A percentile compares a stretch with the other conserved stretches of the same genome.
Conservation (phyloP, 805 yeast genomes). For the Spathaspora passalidarum region DNA sequence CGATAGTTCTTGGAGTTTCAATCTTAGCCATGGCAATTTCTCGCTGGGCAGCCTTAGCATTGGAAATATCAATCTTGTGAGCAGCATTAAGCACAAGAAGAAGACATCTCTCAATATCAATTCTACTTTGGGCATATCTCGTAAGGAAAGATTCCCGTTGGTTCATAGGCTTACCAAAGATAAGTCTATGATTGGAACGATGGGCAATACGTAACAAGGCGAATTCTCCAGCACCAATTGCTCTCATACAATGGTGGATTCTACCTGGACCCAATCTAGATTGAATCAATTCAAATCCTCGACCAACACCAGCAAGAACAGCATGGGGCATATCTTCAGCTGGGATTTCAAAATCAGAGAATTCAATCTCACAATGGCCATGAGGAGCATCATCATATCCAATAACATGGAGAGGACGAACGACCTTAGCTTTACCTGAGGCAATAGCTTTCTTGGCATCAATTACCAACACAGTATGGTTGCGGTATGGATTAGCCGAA, state of each 20-base stretch:
- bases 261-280: slow-evolving; percentile 69
- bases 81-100: slow-evolving; percentile 59
- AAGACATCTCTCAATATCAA: slow-evolving; percentile 52
- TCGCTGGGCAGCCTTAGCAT: slow-evolving; percentile 51
- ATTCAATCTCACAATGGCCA: slow-evolving; percentile 63
- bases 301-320: slow-evolving; percentile 44
- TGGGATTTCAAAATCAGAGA: slow-evolving; percentile 48
- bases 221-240: slow-evolving; percentile 59
- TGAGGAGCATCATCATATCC: slow-evolving; percentile 72
- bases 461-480: slow-evolving; percentile 55
- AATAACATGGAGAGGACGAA: slow-evolving; percentile 52
- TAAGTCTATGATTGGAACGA: slow-evolving; percentile 51
- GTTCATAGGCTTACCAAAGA: slow-evolving; percentile 50
- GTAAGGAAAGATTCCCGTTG: slow-evolving; percentile 49
- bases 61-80: slow-evolving; percentile 50
- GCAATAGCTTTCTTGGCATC: slow-evolving; percentile 50
- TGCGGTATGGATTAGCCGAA: slow-evolving; percentile 34
- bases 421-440: slow-evolving; percentile 45
- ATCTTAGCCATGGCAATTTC: slow-evolving; percentile 65
- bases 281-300: slow-evolving; percentile 62
- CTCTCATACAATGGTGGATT: slow-evolving; percentile 67
- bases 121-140: slow-evolving; percentile 50
- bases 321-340: slow-evolving; percentile 39
- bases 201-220: slow-evolving; percentile 46
- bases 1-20: slow-evolving; percentile 55